Base-by-base conservation (phyloP, 2,329 filamentous ascomycete species). In the Cryphonectria carpinicola region DNA sequence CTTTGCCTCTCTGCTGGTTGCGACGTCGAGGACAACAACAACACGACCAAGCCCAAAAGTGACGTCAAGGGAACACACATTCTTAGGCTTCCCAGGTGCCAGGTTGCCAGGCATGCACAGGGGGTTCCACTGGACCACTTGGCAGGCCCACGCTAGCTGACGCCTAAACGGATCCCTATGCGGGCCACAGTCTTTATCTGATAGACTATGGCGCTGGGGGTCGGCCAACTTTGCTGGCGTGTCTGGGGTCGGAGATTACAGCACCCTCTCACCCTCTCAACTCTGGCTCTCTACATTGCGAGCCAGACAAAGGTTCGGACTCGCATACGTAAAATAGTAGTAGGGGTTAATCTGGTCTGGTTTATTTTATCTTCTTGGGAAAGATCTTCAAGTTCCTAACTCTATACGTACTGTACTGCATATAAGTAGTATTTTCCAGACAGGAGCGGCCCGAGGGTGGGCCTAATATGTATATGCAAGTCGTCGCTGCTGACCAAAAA, bases 371-470 rank as follows among this genome's bases (percentile, higher is more conserved):
- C 13, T 39, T 3, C 37, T 1, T 13, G 2, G 10, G n/a, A 10
- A 58, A 35, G 54, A 19, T 32, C 54, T 58, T 49, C 46, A 49
- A 3, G 22, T 49, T 6, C 46, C 19, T 19, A n/a, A 19, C 46
- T n/a, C 46, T 4, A 11, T n/a, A 49, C 8, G 17, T 11, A n/a
- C 14, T 39, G 17, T 11, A n/a, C 14, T 39, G 37, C 1, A n/a
- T 22, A n/a, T 2, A 28, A 49, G 17, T 54, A 35, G 28, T 32
- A 58, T 58, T 19, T 8, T 8, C 54, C 14, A 58, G 28, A 58
- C 14, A 58, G 54, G 54, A 32, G 54, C 54, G 28, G 54, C 54
- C 25, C 54, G 54, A 58, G 25, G 28, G 54, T 58, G 54, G 54
- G 54, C 54, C 54, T 17, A 8, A 49, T 11, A 7, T n/a, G 22